Percentiles rank a stretch among this genome's conserved stretches.
Conservation (phyloP, 805 yeast genomes). For the Candida khao-thaluensis region DNA sequence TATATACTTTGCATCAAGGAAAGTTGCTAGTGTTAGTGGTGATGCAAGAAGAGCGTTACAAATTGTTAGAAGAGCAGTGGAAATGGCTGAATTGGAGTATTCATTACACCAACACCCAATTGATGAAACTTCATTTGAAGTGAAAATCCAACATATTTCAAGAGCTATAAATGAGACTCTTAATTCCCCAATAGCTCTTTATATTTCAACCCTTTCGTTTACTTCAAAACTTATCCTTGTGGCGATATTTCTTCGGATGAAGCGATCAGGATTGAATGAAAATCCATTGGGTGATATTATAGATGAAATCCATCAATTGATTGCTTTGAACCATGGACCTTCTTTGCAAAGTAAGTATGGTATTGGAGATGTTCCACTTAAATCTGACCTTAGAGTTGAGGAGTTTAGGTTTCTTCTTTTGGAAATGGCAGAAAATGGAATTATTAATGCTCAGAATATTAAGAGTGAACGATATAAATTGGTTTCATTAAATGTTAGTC, state of each 20-base stretch:
- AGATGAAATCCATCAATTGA: conserved; percentile 65
- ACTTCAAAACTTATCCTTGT: conserved; percentile 71
- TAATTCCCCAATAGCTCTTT: conserved; percentile 65
- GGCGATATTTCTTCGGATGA: conserved; percentile 60
- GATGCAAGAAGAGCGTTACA: conserved; percentile 93
- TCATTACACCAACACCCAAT: conserved; percentile 24
- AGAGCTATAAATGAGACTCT: conserved; percentile 79
- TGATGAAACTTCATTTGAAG: conserved; percentile 41
- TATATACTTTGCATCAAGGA: conserved; percentile 85
- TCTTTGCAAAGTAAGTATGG: conserved; percentile 19
- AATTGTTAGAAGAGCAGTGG: conserved; percentile 86
- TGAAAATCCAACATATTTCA: conserved; percentile 71
- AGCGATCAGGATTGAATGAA: conserved; percentile 71
- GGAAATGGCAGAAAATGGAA: conserved; percentile 78
- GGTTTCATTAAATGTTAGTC: conserved; percentile 65
- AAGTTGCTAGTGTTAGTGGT: conserved; percentile 94
- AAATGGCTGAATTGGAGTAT: conserved; percentile 72
- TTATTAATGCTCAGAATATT: conserved; percentile 64
- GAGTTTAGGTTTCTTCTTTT: conserved; percentile 60
- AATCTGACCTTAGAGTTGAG: conserved; percentile 47
- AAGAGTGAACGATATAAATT: conserved; percentile 66
- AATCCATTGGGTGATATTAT: conserved; percentile 71
- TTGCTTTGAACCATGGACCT: conserved; percentile 31
- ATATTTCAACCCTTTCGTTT: conserved; percentile 59
- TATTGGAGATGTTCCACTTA: conserved; percentile 4